These are phyloP conservation scores for Podaxis sp. DNA, from an alignment of 768 basidiomycete genomes.

Conservation along the genomic window DNA sequence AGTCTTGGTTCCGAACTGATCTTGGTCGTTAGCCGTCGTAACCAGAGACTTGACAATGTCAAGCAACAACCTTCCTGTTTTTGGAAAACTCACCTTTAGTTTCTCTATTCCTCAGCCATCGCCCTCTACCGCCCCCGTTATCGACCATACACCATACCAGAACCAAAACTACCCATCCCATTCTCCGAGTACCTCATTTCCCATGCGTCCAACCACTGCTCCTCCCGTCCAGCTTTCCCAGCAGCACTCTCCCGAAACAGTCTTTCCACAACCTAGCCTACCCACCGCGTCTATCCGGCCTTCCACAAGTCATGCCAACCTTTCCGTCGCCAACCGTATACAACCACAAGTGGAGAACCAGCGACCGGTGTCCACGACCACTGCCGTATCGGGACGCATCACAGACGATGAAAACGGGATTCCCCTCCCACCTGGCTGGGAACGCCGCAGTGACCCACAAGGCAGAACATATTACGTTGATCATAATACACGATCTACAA, in stretches of 20 bases:
- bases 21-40: conserved; percentile 46
- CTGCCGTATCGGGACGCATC: conserved; percentile 24
- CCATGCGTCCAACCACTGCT: conserved; percentile 4
- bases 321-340: conserved; percentile 17
- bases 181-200: conserved; percentile 1
- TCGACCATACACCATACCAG: conserved; percentile 11
- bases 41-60: conserved; percentile 71
- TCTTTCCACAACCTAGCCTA: conserved; percentile 5
- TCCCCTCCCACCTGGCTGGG: conserved; percentile 77
- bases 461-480: conserved; percentile 84
- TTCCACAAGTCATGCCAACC: conserved; percentile 21
- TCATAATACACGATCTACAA: conserved; percentile 75
- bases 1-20: conserved; percentile 15
- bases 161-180: conserved; percentile 10
- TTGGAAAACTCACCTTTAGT: conserved; percentile 75
- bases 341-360: conserved; percentile 18
- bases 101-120: conserved; percentile 39
- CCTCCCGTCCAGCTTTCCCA: conserved; percentile 6
- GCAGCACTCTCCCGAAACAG: not conserved
- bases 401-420: conserved; percentile 55
- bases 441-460: conserved; percentile 69
- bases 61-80: conserved; percentile 74
- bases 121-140: conserved; percentile 6
- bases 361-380: conserved; percentile 15
- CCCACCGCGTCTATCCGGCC: conserved; percentile 19